Conservation (phyloP, 129 eudicot species). For the Tagetes erecta region DNA sequence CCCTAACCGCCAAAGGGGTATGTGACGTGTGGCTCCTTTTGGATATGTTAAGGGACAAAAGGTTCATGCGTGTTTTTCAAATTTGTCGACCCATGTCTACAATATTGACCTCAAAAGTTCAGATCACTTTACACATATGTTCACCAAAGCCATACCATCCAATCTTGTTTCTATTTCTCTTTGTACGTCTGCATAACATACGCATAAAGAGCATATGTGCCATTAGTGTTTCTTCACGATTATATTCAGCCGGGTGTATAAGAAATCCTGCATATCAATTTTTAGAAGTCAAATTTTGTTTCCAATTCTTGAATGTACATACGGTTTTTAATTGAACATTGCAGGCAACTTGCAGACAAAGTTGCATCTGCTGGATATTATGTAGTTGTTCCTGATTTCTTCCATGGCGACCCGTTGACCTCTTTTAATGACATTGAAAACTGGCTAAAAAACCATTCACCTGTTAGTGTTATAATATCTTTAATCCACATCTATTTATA, state of each 20-base stretch:
- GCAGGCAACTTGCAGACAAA: constrained; percentile 69
- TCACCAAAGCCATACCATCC: too few species aligned
- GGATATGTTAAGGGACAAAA: too few species aligned
- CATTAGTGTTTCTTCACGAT: too few species aligned
- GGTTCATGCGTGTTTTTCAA: too few species aligned
- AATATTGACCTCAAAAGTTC: too few species aligned
- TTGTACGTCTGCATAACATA: too few species aligned
- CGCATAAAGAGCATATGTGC: background rate
- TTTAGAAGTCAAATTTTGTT: background rate
- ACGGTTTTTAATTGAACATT: constrained; percentile 10
- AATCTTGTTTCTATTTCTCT: too few species aligned
- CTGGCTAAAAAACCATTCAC: constrained; percentile 64
- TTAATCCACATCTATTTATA: background rate
- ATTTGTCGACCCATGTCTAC: constrained; percentile 64
- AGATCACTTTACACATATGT: too few species aligned
- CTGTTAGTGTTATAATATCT: constrained; percentile 41
- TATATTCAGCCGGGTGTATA: background rate
- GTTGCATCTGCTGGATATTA: constrained; percentile 71
- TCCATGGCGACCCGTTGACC: constrained; percentile 53
- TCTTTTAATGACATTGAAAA: constrained; percentile 26
- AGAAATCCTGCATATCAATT: background rate
- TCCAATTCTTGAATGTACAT: background rate
- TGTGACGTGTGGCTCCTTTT: too few species aligned
- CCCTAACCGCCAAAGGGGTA: too few species aligned
- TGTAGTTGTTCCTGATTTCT: constrained; percentile 67